Base-by-base conservation (phyloP, 106 monocot species). In the Acorus calamus region DNA sequence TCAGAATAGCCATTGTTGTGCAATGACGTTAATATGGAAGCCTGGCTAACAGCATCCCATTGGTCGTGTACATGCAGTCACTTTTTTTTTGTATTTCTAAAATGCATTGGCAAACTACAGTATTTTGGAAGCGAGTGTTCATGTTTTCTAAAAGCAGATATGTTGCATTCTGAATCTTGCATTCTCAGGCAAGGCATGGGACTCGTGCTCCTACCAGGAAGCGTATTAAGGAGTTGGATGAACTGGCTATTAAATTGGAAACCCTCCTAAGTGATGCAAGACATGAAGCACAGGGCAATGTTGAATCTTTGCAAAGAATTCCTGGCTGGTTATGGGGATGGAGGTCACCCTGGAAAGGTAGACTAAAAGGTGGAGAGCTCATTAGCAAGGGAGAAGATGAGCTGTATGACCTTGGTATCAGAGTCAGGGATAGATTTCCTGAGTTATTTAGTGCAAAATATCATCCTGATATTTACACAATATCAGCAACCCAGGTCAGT, bases 331-430 rank as follows among this genome's bases (percentile, higher is more conserved):
- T 98, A 55, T 69, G 52, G 60, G 85, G 79, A 49, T 98, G 96
- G 91, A 73, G 83, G 42, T 98, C 96, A 14, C 88, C 91, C 66
- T 98, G 96, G 96, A 82, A 91, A 72, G 96, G 88, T 63, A 80
- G 83, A 42, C 49, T 64, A 60, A 91, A 64, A 76, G 96, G 96
- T 42, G 96, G 91, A 12, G 91, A 98, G 67, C 89, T 98, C 42
- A 68, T 81, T 14, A 58, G 14, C 42, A 78, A 77, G 74, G 96
- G 96, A 51, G 96, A 98, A 66, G 68, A 88, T 42, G 91, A 98
- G 62, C 63, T 88, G 2, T 88, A 91, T 68, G 62, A 74, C 7
- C 84, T 91, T 59, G 96, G 78, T 44, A 67, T 75, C 46, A 91
- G 96, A 79, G 65, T 79, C 53, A 80, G 77, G 59, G 79, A 83